These are phyloP conservation scores for Wickerhamiella kurtzmanii DNA, from an alignment of 805 yeast species.

Conservation along the genomic window DNA sequence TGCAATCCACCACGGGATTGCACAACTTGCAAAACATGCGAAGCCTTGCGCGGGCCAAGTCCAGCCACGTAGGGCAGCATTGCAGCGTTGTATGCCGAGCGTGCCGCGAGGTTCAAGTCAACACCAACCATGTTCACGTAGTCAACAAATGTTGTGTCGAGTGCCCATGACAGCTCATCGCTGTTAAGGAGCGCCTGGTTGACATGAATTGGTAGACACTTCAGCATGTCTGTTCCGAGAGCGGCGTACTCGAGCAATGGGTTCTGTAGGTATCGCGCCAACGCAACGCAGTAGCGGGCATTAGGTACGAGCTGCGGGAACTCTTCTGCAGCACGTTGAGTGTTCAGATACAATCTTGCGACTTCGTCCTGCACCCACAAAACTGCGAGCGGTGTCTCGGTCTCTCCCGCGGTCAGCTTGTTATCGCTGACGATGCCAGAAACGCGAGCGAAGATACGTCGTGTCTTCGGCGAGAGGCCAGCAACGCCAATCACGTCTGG, in stretches of 20 bases:
- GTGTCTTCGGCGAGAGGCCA: conserved; percentile 68
- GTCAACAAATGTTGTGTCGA: conserved; percentile 78
- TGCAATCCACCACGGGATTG: conserved; percentile 44
- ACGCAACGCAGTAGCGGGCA: conserved; percentile 70
- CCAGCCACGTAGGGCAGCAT: conserved; percentile 74
- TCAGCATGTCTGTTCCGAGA: conserved; percentile 54
- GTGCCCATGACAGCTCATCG: conserved; percentile 49
- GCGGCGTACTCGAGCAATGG: conserved; percentile 86
- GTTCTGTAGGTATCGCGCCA: conserved; percentile 83
- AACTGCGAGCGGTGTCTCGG: conserved; percentile 38
- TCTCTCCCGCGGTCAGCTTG: conserved; percentile 28
- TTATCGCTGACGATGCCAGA: conserved; percentile 42
- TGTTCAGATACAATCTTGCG: conserved; percentile 74
- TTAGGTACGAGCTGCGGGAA: conserved; percentile 73
- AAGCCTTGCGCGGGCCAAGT: conserved; percentile 88
- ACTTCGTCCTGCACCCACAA: conserved; percentile 88
- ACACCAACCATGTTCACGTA: conserved; percentile 84
- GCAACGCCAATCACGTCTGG: conserved; percentile 91
- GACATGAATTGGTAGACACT: conserved; percentile 45
- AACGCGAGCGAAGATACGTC: conserved; percentile 41
- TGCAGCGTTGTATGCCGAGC: conserved; percentile 58
- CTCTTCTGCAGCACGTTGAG: conserved; percentile 60
- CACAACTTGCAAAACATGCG: conserved; percentile 70
- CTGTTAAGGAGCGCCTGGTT: conserved; percentile 58
- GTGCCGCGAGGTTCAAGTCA: conserved; percentile 79